phyloP scores from a whole-genome alignment of 257 asterid species.

The Solanum pinnatisectum region DNA sequence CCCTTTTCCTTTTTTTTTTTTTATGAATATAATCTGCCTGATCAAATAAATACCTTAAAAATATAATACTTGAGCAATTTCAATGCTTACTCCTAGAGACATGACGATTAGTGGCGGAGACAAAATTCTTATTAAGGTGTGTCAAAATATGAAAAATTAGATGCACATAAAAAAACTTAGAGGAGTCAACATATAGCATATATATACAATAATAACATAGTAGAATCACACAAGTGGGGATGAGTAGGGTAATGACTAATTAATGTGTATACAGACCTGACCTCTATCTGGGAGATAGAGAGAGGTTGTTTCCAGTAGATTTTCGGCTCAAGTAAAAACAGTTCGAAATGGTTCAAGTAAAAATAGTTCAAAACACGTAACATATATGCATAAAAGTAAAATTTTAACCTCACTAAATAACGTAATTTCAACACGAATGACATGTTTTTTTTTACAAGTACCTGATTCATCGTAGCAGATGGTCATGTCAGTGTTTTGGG shows the following conservation, averaged over 20 bases:
- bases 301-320: fast-evolving
- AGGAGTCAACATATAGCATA: background rate
- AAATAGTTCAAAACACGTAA: background rate
- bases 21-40: no score
- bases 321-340: fast-evolving
- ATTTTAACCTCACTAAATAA: background rate
- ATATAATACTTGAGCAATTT: no score
- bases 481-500: constrained; percentile 72
- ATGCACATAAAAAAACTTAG: background rate
- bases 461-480: constrained; percentile 86
- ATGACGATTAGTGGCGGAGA: background rate
- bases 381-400: background rate
- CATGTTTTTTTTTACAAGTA: background rate
- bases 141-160: background rate
- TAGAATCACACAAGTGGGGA: background rate
- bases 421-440: background rate
- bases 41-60: no score
- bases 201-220: no score
- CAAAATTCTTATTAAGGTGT: fast-evolving
- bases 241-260: background rate
- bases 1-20: no score
- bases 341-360: background rate
- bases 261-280: background rate
- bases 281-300: background rate
- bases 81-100: background rate